phyloP scores from a whole-genome alignment of 805 yeast species.

The Yamadazyma laniorum region DNA sequence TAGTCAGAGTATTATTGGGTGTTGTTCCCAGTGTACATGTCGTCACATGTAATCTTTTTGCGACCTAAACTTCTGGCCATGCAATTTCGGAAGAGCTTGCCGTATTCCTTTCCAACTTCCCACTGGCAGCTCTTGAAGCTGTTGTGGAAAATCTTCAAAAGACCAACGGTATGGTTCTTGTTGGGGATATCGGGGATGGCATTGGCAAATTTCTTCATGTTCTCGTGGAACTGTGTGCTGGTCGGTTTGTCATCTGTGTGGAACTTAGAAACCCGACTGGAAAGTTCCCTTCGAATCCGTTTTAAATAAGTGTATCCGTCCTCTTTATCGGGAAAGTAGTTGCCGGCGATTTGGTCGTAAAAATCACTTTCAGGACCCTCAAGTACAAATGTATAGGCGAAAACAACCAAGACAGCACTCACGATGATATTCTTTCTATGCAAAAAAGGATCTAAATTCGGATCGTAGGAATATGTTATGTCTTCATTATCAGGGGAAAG shows the following conservation, averaged over 20 bases:
- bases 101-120: conserved; percentile 58
- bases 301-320: conserved; percentile 51
- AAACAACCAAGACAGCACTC: conserved; percentile 43
- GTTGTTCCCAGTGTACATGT: conserved; percentile 39
- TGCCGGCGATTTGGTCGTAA: conserved; percentile 17
- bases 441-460: conserved; percentile 48
- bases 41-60: conserved; percentile 43
- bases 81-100: conserved; percentile 53
- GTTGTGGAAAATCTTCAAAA: conserved; percentile 46
- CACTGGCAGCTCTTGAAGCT: conserved; percentile 41
- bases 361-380: conserved; percentile 46
- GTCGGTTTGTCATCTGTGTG: conserved; percentile 12
- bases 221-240: conserved; percentile 31
- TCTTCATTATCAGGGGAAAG: conserved; percentile 52
- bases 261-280: conserved; percentile 34
- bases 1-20: background rate
- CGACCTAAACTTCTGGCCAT: conserved; percentile 54
- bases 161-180: conserved; percentile 54
- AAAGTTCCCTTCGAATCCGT: conserved; percentile 50
- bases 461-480: conserved; percentile 45
- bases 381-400: conserved; percentile 50
- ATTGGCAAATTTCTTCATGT: conserved; percentile 41
- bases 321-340: conserved; percentile 17
- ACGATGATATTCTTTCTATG: conserved; percentile 42
- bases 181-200: conserved; percentile 38